These are phyloP conservation scores for Aaosphaeria pasadenensis DNA, from an alignment of 2,329 filamentous ascomycete species.

Conservation along the genomic window DNA sequence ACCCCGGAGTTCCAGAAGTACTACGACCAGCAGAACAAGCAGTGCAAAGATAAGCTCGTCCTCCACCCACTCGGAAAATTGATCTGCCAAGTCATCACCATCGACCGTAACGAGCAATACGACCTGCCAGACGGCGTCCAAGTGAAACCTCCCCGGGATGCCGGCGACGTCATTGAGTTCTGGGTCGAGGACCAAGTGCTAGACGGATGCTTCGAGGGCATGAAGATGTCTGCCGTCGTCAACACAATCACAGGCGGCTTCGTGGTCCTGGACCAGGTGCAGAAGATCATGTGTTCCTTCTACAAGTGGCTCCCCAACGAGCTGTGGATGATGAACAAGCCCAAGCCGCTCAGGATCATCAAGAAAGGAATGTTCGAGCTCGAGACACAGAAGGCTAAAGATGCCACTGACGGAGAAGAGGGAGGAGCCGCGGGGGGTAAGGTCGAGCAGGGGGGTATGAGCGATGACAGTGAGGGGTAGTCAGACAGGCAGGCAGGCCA, in stretches of 20 bases:
- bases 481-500: too few species aligned
- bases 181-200: conserved; percentile 65
- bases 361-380: background rate
- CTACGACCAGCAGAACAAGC: conserved; percentile 40
- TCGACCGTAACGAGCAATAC: conserved; percentile 38
- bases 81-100: conserved; percentile 49
- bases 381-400: background rate
- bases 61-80: conserved; percentile 54
- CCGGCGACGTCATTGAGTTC: conserved; percentile 45
- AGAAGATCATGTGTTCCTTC: conserved; percentile 42
- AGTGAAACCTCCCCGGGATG: conserved; percentile 11
- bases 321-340: conserved; percentile 29
- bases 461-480: too few species aligned
- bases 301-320: conserved; percentile 45
- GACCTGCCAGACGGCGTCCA: conserved; percentile 31
- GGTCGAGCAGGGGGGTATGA: too few species aligned
- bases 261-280: conserved; percentile 36
- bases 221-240: conserved; percentile 42
- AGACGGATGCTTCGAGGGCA: conserved; percentile 57
- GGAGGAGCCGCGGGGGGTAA: too few species aligned
- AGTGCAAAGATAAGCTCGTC: conserved; percentile 35
- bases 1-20: conserved; percentile 46
- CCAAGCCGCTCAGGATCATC: conserved; percentile 23
- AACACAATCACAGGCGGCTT: conserved; percentile 22
- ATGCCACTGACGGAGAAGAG: too few species aligned